Base-by-base conservation (phyloP, 352 stramenopile genomes). In the Pythium myriotylum region DNA sequence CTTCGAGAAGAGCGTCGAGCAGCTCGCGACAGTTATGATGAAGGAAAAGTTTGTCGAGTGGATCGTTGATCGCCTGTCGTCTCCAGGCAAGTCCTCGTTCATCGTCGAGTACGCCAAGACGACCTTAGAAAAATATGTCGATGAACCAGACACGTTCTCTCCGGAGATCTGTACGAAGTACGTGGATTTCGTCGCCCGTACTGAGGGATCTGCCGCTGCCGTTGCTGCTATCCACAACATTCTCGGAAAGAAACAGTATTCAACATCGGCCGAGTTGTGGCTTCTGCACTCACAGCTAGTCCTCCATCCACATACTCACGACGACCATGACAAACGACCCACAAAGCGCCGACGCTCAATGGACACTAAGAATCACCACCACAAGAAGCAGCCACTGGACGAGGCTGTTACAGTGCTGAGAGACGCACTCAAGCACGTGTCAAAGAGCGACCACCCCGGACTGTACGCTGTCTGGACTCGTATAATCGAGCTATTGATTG, bases 161-260 rank as follows among this genome's bases (percentile, higher is more conserved):
- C 46, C 55, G 0, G 63, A 57, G 29, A 65, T 91, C 42, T 76
- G 67, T 14, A 72, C 79, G 23, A 76, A 76, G 54, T 89, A 81
- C 57, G 67, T 92, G 7, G 86, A 94, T 54, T 75, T 92, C 51
- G 80, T 90, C 37, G 79, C 90, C 37, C 86, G 86, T 19, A 89
- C 72, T 9, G 67, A 87, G 10, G 86, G 82, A 32, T 76, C 77
- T 19, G 51, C 62, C n/a, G 57, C 61, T 8, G 84, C 84, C 2
- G 53, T 92, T 24, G 61, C 76, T 32, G 49, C 74, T 2, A 54
- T 81, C 17, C 67, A 77, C 8, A 73, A 79, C 19, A 52, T 91
- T 26, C 76, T 85, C 22, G 62, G 71, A 13, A 73, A 59, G 9
- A 68, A 69, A 12, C 55, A 54, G 42, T 54, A 61, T 27, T 22